A percentile compares a stretch with the other conserved stretches of the same genome.
Conservation (phyloP, 305 asterid genomes). For the Ilex paraguariensis region DNA sequence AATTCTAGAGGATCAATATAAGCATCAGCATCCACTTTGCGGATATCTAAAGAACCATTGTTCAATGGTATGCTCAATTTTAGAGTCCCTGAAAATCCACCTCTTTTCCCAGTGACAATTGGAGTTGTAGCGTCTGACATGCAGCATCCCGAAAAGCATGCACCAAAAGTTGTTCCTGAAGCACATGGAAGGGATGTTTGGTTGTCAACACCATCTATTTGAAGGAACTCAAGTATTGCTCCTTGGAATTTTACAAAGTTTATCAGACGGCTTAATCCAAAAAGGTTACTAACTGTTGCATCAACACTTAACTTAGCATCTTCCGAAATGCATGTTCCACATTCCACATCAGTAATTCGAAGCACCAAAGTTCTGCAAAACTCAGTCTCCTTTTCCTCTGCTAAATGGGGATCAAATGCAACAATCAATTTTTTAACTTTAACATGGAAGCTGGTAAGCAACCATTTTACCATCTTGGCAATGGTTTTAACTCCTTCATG, state of each 20-base stretch:
- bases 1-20: constrained; percentile 70
- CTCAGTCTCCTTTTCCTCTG: constrained; percentile 38
- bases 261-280: constrained; percentile 74
- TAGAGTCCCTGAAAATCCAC: constrained; percentile 87
- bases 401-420: constrained; percentile 78
- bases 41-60: constrained; percentile 82
- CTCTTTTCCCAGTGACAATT: constrained; percentile 64
- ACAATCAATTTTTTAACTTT: constrained; percentile 68
- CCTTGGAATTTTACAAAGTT: constrained; percentile 75
- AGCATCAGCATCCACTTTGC: constrained; percentile 87
- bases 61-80: constrained; percentile 90
- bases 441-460: constrained; percentile 84
- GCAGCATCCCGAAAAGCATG: constrained; percentile 38
- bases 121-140: constrained; percentile 46
- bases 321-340: constrained; percentile 81
- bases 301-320: constrained; percentile 45
- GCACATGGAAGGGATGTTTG: constrained; percentile 34
- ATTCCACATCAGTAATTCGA: constrained; percentile 76
- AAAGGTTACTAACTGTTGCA: constrained; percentile 41
- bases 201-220: constrained; percentile 44
- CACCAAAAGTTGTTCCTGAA: constrained; percentile 38
- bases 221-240: constrained; percentile 78
- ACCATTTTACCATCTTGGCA: constrained; percentile 95
- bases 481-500: constrained; percentile 98
- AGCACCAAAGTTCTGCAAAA: constrained; percentile 73